Percentiles rank a stretch among this genome's conserved stretches.
Evolutionary conservation across 441 rosid genomes (phyloP).

Genomic region (Adansonia madagascariensis): DNA sequence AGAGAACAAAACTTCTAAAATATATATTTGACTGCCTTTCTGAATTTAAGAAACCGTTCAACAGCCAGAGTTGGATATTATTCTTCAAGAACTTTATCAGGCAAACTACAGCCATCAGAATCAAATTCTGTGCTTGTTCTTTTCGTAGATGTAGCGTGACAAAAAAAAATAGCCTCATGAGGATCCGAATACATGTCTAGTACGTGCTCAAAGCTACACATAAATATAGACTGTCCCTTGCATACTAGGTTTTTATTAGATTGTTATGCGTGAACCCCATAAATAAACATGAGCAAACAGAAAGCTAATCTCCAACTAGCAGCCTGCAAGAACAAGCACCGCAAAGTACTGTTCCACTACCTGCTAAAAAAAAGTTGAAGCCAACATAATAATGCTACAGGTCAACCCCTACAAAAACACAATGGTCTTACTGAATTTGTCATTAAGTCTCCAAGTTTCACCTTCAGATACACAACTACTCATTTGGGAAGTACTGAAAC

Average conservation of each 20-base stretch:
- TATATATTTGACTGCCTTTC: neutral
- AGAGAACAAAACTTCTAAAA: neutral
- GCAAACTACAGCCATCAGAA: slow-evolving; percentile 2
- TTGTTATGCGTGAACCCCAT: neutral
- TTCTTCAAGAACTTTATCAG: neutral
- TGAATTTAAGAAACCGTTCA: slow-evolving; percentile 16
- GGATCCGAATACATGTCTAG: neutral
- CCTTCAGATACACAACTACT: neutral
- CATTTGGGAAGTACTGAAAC: neutral
- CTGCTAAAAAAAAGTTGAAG: neutral
- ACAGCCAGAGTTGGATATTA: neutral
- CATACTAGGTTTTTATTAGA: neutral
- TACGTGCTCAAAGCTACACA: neutral
- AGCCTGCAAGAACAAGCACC: neutral
- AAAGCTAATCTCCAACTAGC: neutral
- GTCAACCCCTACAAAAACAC: neutral
- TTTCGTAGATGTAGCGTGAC: neutral
- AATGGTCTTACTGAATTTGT: neutral
- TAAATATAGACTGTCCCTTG: neutral
- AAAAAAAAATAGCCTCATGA: neutral
- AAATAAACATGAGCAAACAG: neutral
- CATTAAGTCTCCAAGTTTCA: neutral
- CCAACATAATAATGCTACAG: neutral
- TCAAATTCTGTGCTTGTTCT: slow-evolving; percentile 12
- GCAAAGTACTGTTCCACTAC: neutral